Evolutionary conservation across 129 eudicot species (phyloP), one percentile per base, ranked within the genome.

Genomic region (Deinandra increscens): DNA sequence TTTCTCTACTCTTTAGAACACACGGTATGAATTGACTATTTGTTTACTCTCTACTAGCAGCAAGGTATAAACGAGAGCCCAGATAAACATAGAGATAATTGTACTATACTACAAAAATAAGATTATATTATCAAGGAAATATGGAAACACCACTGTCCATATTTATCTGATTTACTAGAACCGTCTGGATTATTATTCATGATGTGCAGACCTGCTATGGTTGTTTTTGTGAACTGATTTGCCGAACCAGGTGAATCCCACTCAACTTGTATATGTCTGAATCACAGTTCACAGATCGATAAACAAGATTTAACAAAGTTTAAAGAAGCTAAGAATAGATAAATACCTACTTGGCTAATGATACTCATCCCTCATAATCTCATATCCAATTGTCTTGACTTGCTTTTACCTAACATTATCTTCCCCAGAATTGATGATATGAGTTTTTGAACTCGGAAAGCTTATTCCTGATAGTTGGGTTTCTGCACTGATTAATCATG

Each of bases 391-490:
- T 48, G 53, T 39, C 44, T 67, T 67, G 60, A 31, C 26, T 46
- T 18, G 33, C 18, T 48, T 68, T 68, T 49, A 37, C 12, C 48
- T 15, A 50, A 51, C 13, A 19, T 17, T 39, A 12, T 46, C 43
- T 9, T 31, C 8, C 13, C 8, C 42, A 4, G 44, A 67, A 67
- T 12, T 50, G 36, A 36, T 50, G 48, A 34, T 48, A 7, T 15
- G 17, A 49, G 22, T 18, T 11, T 68, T 36, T 33, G 49, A 63
- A 38, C 49, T 63, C 48, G 1, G 31, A 63, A 63, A 63, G 26
- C 66, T 60, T 61, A 8, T 36, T 34, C 26, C 66, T 36, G 66
- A 38, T 62, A n/a, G 9, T 38, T 37, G 49, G 7, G 68, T 62
- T 56, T 9, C 68, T 60, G 45, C 2, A 6, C 45, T 29, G 66